A percentile compares a stretch with the other conserved stretches of the same genome.
Conservation (phyloP, 2,329 filamentous ascomycete genomes). For the Aspergillus sp. region DNA sequence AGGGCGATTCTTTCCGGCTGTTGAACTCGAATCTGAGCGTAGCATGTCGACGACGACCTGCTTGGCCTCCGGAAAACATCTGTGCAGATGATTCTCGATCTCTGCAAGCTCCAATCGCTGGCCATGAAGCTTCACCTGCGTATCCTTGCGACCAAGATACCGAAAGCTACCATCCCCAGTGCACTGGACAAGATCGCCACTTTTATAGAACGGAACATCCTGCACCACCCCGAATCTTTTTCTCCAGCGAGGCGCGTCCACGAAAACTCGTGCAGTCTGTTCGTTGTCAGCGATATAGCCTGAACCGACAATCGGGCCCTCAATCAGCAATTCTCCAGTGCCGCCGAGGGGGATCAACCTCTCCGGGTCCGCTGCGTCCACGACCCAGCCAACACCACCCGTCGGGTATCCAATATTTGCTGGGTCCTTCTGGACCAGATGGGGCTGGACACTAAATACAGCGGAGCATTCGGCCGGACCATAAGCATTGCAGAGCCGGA, state of each 20-base stretch:
- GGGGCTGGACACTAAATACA: slow-evolving; percentile 33
- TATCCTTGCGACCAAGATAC: slow-evolving; percentile 18
- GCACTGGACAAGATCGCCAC: slow-evolving; percentile 36
- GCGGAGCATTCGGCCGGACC: slow-evolving; percentile 46
- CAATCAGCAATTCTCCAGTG: slow-evolving; percentile 43
- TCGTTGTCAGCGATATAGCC: slow-evolving; percentile 22
- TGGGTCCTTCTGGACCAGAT: not conserved
- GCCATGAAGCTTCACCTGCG: slow-evolving; percentile 27
- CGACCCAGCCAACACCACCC: slow-evolving; percentile 39
- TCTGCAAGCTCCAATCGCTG: slow-evolving; percentile 35
- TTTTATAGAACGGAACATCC: slow-evolving; percentile 29
- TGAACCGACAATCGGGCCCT: slow-evolving; percentile 24
- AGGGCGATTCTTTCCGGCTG: not conserved
- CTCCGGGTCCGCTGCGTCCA: slow-evolving; percentile 39
- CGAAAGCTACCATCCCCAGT: slow-evolving; percentile 21
- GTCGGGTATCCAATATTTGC: slow-evolving; percentile 31
- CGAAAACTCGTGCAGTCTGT: too few species aligned
- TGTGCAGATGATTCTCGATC: slow-evolving; percentile 25
- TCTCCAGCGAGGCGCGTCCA: slow-evolving; percentile 24
- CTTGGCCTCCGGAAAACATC: not conserved
- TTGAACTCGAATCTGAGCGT: too few species aligned
- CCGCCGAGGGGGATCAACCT: slow-evolving; percentile 41
- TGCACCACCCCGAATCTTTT: slow-evolving; percentile 12
- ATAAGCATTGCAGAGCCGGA: not conserved
- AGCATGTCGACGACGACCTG: too few species aligned